A percentile compares a stretch with the other conserved stretches of the same genome.
Evolutionary conservation across 148 eudicot genomes (phyloP).

Genomic region (Gaultheria prostrata): DNA sequence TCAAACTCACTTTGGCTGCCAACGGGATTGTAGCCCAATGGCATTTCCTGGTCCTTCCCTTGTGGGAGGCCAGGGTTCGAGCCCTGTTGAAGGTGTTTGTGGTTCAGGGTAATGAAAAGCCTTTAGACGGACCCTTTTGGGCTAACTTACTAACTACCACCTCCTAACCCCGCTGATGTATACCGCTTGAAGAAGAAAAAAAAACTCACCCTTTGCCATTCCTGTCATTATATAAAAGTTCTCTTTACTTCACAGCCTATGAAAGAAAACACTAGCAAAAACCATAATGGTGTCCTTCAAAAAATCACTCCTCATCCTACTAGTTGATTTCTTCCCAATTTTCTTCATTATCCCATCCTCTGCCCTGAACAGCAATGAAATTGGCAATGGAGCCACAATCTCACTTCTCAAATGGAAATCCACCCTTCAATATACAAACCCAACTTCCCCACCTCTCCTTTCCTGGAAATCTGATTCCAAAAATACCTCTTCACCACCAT

Average conservation of each 20-base stretch:
- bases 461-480: slow-evolving; percentile 13
- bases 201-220: too few relatives aligned
- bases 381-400: background rate
- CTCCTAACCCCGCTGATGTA: too few relatives aligned
- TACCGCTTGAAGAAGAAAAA: too few relatives aligned
- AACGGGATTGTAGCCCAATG: too few relatives aligned
- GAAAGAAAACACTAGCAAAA: background rate
- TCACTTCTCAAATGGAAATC: slow-evolving; percentile 23
- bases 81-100: too few relatives aligned
- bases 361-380: background rate
- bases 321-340: background rate
- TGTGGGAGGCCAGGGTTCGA: too few relatives aligned
- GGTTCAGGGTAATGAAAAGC: too few relatives aligned
- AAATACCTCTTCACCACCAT: background rate
- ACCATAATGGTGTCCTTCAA: background rate
- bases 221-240: background rate
- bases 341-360: background rate
- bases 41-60: too few relatives aligned
- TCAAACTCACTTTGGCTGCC: too few relatives aligned
- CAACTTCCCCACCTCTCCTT: background rate
- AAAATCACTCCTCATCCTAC: background rate
- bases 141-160: too few relatives aligned
- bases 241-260: too few relatives aligned
- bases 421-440: background rate
- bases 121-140: too few relatives aligned